phyloP scores from a whole-genome alignment of 1,139 yeast genomes.

The Pichia sp. region DNA sequence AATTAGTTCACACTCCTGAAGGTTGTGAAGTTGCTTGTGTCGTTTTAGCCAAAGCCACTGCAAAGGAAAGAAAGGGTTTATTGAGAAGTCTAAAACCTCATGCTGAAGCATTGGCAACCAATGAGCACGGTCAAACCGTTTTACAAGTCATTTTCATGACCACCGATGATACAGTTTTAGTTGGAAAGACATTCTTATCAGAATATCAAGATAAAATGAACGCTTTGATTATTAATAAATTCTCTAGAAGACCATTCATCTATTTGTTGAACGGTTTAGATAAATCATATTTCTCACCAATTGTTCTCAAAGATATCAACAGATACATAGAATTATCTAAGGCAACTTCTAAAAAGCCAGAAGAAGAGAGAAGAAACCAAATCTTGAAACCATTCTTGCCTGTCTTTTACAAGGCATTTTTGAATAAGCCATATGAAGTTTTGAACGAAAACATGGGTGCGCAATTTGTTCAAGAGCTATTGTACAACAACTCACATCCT shows the following conservation, averaged over 20 bases:
- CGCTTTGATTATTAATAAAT: conserved; percentile 59
- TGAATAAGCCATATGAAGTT: conserved; percentile 39
- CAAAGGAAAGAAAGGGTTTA: conserved; percentile 84
- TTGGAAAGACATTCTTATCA: conserved; percentile 60
- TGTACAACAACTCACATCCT: conserved; percentile 43
- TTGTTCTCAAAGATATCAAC: conserved; percentile 49
- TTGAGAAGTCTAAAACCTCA: conserved; percentile 69
- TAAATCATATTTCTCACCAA: conserved; percentile 76
- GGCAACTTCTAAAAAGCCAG: conserved; percentile 80
- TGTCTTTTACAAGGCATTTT: conserved; percentile 47
- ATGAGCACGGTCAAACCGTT: conserved; percentile 82
- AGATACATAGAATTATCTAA: conserved; percentile 58
- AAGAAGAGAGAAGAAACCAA: conserved; percentile 66
- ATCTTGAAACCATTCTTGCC: conserved; percentile 61
- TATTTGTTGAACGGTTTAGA: conserved; percentile 74
- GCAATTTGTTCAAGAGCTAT: conserved; percentile 71
- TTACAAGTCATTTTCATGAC: conserved; percentile 73
- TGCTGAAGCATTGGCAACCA: conserved; percentile 62
- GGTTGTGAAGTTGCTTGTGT: conserved; percentile 87
- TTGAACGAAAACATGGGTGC: conserved; percentile 70
- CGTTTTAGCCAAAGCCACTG: conserved; percentile 73
- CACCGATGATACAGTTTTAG: conserved; percentile 88
- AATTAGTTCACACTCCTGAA: conserved; percentile 89
- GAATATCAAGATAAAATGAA: conserved; percentile 53
- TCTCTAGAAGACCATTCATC: conserved; percentile 82